These are phyloP conservation scores for Somion occarium DNA, from an alignment of 1,284 basidiomycete genomes.

Conservation along the genomic window DNA sequence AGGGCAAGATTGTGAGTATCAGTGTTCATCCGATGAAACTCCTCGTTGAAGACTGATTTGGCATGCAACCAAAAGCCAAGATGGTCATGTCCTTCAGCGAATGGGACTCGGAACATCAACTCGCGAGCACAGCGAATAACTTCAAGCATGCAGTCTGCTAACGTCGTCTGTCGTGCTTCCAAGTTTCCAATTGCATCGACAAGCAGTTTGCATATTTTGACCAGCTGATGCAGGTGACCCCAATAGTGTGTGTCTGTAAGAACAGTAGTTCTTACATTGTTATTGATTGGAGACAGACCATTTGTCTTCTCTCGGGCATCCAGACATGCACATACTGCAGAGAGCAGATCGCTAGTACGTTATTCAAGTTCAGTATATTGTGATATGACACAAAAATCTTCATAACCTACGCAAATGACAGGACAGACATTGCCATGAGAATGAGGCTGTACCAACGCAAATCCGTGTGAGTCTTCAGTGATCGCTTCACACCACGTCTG, in stretches of 20 bases:
- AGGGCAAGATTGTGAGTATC: slow-evolving; percentile 24
- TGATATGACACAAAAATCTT: too few relatives aligned
- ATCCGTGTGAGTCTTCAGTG: slow-evolving; percentile 24
- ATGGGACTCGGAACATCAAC: slow-evolving; percentile 14
- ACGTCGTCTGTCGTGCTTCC: slow-evolving; percentile 22
- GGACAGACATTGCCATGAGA: slow-evolving; percentile 20
- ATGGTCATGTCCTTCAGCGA: slow-evolving; percentile 19
- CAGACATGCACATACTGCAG: too few relatives aligned
- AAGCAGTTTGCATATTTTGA: slow-evolving; percentile 25
- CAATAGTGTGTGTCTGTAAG: too few relatives aligned
- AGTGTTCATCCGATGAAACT: slow-evolving; percentile 25
- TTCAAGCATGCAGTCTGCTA: slow-evolving; percentile 32
- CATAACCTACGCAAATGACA: too few relatives aligned
- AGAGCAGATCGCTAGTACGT: too few relatives aligned
- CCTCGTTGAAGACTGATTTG: slow-evolving; percentile 14
- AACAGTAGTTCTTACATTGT: too few relatives aligned
- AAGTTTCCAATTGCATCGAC: slow-evolving; percentile 29
- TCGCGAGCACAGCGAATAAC: slow-evolving; percentile 20
- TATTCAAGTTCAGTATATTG: too few relatives aligned
- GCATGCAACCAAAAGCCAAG: slow-evolving; percentile 21
- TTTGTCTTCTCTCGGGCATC: too few relatives aligned
- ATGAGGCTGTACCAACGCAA: slow-evolving; percentile 25
- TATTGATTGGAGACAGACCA: too few relatives aligned
- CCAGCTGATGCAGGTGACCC: slow-evolving; percentile 18
- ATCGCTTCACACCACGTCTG: slow-evolving; percentile 11